A percentile compares a stretch with the other conserved stretches of the same genome.
phyloP scores from a whole-genome alignment of 768 basidiomycete genomes.

The Phlegmacium glaucopus region DNA sequence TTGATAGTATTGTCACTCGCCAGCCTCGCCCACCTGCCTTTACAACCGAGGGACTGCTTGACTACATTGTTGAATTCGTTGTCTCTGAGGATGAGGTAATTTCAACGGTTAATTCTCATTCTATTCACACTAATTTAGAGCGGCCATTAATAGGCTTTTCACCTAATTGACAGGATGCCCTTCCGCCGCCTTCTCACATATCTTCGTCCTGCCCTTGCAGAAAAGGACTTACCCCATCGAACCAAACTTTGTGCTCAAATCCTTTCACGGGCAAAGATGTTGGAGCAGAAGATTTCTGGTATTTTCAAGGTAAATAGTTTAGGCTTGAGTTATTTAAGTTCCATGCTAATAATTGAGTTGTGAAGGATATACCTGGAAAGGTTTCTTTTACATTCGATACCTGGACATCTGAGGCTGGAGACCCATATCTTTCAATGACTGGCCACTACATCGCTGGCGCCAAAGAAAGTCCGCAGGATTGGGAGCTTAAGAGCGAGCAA shows the following conservation, averaged over 20 bases:
- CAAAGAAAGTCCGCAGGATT: conserved; percentile 7
- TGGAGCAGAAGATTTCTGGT: conserved; percentile 1
- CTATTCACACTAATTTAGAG: too few species aligned
- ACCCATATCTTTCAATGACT: conserved; percentile 16
- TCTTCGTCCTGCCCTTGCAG: conserved; percentile 3
- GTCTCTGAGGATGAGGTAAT: conserved; percentile 14
- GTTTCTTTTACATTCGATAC: conserved; percentile 16
- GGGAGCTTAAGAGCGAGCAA: conserved; percentile 12
- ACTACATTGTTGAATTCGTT: conserved; percentile 15
- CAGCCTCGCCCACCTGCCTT: conserved; percentile 6
- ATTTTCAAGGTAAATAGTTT: too few species aligned
- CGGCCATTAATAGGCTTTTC: conserved; percentile 17
- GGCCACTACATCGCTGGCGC: conserved; percentile 16
- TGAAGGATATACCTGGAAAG: conserved; percentile 8
- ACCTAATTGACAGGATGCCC: conserved; percentile 10
- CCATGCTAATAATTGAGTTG: too few species aligned
- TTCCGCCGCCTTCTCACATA: conserved; percentile 12
- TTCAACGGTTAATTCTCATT: background rate
- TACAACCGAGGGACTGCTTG: conserved; percentile 7
- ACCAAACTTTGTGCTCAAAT: conserved; percentile 12
- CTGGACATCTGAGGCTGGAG: conserved; percentile 16
- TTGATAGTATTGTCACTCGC: conserved; percentile 5
- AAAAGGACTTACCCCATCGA: conserved; percentile 14
- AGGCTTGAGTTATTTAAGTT: too few species aligned
- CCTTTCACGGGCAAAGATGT: background rate